These are phyloP conservation scores for Cucumis sativus DNA, from an alignment of 306 rosid genomes.

Conservation along the genomic window Cucumber_9930_V3 NC_026659.2:30350001-30350500, in stretches of 20 bases:
- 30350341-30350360: background rate
- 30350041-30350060: constrained; percentile 31
- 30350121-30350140: constrained; percentile 58
- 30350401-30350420: constrained; percentile 90
- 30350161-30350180: constrained; percentile 65
- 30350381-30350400: constrained; percentile 40
- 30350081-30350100: constrained; percentile 64
- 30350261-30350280: constrained; percentile 63
- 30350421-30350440: constrained; percentile 72
- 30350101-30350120: constrained; percentile 75
- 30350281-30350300: constrained; percentile 29
- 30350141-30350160: constrained; percentile 58
- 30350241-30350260: constrained; percentile 79
- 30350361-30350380: background rate
- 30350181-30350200: constrained; percentile 79
- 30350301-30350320: background rate
- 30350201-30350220: constrained; percentile 63
- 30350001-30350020: background rate
- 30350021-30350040: constrained; percentile 26
- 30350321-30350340: constrained; percentile 10
- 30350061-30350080: constrained; percentile 57
- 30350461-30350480: constrained; percentile 88
- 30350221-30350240: constrained; percentile 40
- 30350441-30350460: constrained; percentile 89
- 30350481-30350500: constrained; percentile 63